phyloP scores from a whole-genome alignment of 148 eudicot species.

The Fagopyrum esculentum region DNA sequence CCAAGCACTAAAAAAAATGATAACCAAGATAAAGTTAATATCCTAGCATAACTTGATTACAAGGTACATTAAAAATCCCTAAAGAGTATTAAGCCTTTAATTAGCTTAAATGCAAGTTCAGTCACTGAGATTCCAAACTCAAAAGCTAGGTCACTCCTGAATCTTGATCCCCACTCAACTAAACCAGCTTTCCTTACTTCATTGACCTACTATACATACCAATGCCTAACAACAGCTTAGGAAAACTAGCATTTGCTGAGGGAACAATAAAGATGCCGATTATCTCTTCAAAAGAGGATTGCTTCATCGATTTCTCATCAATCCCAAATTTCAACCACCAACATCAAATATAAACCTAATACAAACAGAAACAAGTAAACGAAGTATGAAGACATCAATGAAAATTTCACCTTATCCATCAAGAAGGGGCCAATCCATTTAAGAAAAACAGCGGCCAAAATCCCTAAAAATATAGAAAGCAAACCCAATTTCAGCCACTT shows the following conservation, averaged over 20 bases:
- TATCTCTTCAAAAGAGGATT: background rate
- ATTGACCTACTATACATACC: background rate
- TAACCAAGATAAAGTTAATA: background rate
- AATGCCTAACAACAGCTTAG: background rate
- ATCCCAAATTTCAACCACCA: background rate
- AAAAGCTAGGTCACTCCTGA: background rate
- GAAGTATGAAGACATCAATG: background rate
- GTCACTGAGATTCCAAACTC: background rate
- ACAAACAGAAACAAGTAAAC: background rate
- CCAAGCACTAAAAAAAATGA: background rate
- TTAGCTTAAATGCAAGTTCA: background rate
- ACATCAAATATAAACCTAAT: background rate
- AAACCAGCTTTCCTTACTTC: background rate
- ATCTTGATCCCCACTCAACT: background rate
- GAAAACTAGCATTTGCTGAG: background rate
- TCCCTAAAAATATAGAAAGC: background rate
- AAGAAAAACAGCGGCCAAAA: slow-evolving; percentile 10
- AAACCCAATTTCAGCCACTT: slow-evolving; percentile 12
- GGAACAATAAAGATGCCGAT: background rate
- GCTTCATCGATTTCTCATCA: background rate
- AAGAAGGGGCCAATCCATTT: slow-evolving; percentile 13
- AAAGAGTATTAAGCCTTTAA: background rate
- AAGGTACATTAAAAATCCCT: too few relatives aligned
- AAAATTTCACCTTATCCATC: slow-evolving; percentile 11
- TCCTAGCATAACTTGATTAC: background rate